Conservation (phyloP, 2,329 filamentous ascomycete genomes). For the Teratosphaeria destructans region DNA sequence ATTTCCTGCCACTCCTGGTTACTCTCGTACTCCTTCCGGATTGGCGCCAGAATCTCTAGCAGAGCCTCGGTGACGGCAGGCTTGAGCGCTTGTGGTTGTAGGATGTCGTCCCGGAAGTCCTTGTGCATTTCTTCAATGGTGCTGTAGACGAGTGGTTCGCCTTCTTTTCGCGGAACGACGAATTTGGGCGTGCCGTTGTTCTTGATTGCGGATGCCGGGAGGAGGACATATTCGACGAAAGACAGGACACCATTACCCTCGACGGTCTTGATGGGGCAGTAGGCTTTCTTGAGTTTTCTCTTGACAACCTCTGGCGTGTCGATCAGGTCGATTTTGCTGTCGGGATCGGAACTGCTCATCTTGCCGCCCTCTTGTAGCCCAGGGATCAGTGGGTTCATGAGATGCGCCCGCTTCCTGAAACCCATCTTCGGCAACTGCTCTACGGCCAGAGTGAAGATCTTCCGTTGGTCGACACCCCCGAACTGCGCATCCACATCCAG, state of each 20-base stretch:
- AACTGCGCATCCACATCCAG: conserved; percentile 82
- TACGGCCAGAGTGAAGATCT: conserved; percentile 76
- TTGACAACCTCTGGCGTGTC: conserved; percentile 63
- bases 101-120: conserved; percentile 67
- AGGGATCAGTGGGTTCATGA: conserved; percentile 83
- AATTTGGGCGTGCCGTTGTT: conserved; percentile 48
- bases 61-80: conserved; percentile 68
- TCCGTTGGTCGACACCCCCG: conserved; percentile 74
- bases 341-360: conserved; percentile 60
- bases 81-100: conserved; percentile 69
- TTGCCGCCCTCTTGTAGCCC: conserved; percentile 67
- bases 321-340: conserved; percentile 89
- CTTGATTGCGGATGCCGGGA: conserved; percentile 62
- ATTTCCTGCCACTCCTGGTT: conserved; percentile 72
- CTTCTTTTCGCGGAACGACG: conserved; percentile 53
- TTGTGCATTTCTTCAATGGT: conserved; percentile 62
- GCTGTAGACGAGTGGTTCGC: conserved; percentile 70
- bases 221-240: conserved; percentile 77
- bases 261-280: conserved; percentile 61
- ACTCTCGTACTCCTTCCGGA: conserved; percentile 61
- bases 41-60: conserved; percentile 63
- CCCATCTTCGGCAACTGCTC: conserved; percentile 79
- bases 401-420: conserved; percentile 64
- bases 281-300: conserved; percentile 80
- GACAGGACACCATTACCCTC: conserved; percentile 81